phyloP scores from a whole-genome alignment of 2,329 filamentous ascomycete genomes.

The Chaetomiaceae sp. region DNA sequence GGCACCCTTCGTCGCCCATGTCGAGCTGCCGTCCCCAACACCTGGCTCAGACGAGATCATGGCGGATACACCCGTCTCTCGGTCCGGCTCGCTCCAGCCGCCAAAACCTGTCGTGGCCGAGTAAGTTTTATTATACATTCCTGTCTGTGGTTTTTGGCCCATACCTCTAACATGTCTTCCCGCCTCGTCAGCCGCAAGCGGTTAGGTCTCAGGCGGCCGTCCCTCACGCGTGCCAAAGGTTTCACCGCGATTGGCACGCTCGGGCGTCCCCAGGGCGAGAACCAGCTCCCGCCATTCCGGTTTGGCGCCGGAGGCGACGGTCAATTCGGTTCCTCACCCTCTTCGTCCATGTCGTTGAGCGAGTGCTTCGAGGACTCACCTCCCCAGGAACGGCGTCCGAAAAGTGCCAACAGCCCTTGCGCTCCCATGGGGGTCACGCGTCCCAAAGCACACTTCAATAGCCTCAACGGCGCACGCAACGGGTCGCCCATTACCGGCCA shows the following conservation, averaged over 20 bases:
- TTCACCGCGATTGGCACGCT: conserved; percentile 64
- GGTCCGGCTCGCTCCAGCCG: conserved; percentile 46
- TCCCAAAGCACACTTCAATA: conserved; percentile 61
- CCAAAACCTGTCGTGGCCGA: conserved; percentile 47
- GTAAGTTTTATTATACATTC: conserved; percentile 39
- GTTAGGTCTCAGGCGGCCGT: conserved; percentile 66
- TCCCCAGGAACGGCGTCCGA: conserved; percentile 61
- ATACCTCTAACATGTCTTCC: conserved; percentile 24
- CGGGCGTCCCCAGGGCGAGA: conserved; percentile 57
- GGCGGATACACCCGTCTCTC: conserved; percentile 53
- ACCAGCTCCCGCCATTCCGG: conserved; percentile 66
- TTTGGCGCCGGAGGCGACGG: conserved; percentile 52
- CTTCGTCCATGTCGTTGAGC: conserved; percentile 64
- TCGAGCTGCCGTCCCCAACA: conserved; percentile 69
- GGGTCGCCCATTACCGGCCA: conserved; percentile 72
- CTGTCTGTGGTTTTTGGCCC: conserved; percentile 21
- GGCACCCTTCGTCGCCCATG: conserved; percentile 59
- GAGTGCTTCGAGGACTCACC: conserved; percentile 82
- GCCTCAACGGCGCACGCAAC: conserved; percentile 55
- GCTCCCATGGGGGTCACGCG: conserved; percentile 48
- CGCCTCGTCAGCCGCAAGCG: conserved; percentile 54
- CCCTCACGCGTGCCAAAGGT: conserved; percentile 69
- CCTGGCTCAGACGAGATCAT: conserved; percentile 53
- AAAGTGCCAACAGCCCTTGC: conserved; percentile 57
- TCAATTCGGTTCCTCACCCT: conserved; percentile 38